Evolutionary conservation across 2,329 filamentous ascomycete genomes (phyloP).

Genomic region (Alternaria brassicicola): DNA sequence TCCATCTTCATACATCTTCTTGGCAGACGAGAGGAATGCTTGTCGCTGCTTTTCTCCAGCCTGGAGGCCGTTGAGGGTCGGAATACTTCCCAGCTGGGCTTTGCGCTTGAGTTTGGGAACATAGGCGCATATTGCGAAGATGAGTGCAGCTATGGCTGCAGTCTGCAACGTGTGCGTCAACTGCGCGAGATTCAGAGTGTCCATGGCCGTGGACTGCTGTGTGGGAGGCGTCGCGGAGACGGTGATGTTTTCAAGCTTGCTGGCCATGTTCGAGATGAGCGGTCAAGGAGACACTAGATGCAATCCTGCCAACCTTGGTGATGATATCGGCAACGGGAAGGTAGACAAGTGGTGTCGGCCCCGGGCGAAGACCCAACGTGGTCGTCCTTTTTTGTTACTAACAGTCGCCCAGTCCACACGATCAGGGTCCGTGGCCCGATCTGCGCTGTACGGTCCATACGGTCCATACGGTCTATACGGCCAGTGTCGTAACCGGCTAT

Average conservation of each 20-base stretch:
- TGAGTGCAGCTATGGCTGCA: constrained; percentile 27
- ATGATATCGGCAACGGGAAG: background rate
- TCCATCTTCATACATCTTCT: constrained; percentile 35
- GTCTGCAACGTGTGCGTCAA: constrained; percentile 33
- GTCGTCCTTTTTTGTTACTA: background rate
- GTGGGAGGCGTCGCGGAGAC: background rate
- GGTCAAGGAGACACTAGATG: background rate
- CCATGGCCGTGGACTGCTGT: constrained; percentile 19
- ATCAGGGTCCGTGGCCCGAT: background rate
- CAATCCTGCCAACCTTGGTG: background rate
- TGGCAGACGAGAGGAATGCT: constrained; percentile 30
- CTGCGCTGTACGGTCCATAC: constrained; percentile 8
- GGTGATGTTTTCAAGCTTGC: background rate
- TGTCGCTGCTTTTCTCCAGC: constrained; percentile 29
- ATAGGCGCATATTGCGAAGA: constrained; percentile 31
- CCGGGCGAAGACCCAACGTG: background rate
- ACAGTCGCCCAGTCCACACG: background rate
- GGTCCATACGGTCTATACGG: constrained; percentile 9
- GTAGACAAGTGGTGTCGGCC: background rate
- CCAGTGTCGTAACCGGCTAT: background rate
- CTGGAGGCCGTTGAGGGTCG: constrained; percentile 17
- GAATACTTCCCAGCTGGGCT: constrained; percentile 35
- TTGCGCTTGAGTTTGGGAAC: constrained; percentile 30
- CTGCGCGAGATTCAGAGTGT: constrained; percentile 22
- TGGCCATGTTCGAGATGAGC: background rate